A percentile compares a stretch with the other conserved stretches of the same genome.
These are phyloP conservation scores for Strobilomyces dryophilus DNA, from an alignment of 768 basidiomycete genomes.

Conservation along the genomic window DNA sequence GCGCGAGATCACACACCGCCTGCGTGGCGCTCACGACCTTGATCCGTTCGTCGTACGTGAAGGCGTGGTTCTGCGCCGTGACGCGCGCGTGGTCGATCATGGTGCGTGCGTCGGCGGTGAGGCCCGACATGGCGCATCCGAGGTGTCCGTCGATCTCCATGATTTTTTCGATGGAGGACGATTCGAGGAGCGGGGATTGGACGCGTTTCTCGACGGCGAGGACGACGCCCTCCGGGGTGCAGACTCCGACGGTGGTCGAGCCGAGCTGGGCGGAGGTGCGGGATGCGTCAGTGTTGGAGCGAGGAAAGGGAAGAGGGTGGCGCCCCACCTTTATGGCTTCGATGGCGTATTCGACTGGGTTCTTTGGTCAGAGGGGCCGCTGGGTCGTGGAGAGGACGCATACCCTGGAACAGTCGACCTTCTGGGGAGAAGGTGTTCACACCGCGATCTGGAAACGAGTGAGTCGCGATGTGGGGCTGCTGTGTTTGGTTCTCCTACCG, in stretches of 20 bases:
- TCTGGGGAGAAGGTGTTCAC: constrained; percentile 99
- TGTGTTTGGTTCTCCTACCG: constrained; percentile 40
- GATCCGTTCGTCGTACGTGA: constrained; percentile 96
- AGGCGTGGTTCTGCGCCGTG: constrained; percentile 91
- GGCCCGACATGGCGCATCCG: constrained; percentile 96
- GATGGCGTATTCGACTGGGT: constrained; percentile 97
- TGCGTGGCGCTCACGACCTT: constrained; percentile 98
- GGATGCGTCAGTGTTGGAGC: constrained; percentile 1
- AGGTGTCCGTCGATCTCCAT: constrained; percentile 99
- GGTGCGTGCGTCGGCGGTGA: constrained; percentile 96
- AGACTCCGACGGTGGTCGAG: constrained; percentile 95
- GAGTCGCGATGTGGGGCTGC: neutral
- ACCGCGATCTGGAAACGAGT: constrained; percentile 67
- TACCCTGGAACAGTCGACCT: constrained; percentile 97
- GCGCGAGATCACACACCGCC: constrained; percentile 94
- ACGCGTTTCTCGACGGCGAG: constrained; percentile 98
- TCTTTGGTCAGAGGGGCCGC: constrained; percentile 11
- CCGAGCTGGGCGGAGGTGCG: constrained; percentile 64
- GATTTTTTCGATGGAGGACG: constrained; percentile 96
- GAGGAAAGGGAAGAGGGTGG: neutral
- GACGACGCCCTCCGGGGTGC: constrained; percentile 85
- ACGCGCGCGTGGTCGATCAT: constrained; percentile 99
- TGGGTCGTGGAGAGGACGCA: constrained; percentile 12
- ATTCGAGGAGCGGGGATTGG: constrained; percentile 92
- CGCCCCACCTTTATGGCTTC: constrained; percentile 99